Conservation (phyloP, 2,329 filamentous ascomycete genomes). For the Neopestalotiopsis sp. region DNA sequence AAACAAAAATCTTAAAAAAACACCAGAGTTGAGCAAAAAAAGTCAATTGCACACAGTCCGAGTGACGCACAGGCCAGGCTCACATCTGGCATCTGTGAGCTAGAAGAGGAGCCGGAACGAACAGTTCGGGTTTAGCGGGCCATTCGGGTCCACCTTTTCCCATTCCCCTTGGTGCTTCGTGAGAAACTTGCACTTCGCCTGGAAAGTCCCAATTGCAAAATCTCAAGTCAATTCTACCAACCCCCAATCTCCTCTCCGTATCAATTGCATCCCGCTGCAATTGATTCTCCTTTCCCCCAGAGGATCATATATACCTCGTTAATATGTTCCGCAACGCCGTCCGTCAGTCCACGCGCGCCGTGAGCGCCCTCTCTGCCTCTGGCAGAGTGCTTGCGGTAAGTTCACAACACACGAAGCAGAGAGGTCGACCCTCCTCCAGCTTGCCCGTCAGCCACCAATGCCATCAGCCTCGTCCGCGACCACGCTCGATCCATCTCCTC, state of each 20-base stretch:
- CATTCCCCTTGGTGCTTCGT: conserved; percentile 21
- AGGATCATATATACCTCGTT: conserved; percentile 58
- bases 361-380: conserved; percentile 90
- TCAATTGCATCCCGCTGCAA: conserved; percentile 59
- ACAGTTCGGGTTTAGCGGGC: conserved; percentile 18
- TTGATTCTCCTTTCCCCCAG: conserved; percentile 61
- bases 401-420: conserved; percentile 50
- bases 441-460: conserved; percentile 41
- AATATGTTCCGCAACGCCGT: conserved; percentile 98
- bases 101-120: conserved; percentile 17
- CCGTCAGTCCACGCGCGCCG: conserved; percentile 93
- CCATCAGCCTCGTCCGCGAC: conserved; percentile 50
- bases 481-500: conserved; percentile 39
- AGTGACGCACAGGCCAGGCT: not conserved
- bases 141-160: conserved; percentile 16
- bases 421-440: conserved; percentile 27
- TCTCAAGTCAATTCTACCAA: conserved; percentile 54
- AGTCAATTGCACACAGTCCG: conserved; percentile 1
- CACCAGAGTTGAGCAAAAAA: not conserved
- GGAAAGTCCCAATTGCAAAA: conserved; percentile 20
- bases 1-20: not conserved
- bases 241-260: conserved; percentile 64
- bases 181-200: conserved; percentile 20
- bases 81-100: not conserved
- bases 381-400: conserved; percentile 94